phyloP scores from a whole-genome alignment of 179 eudicot species.

The Camellia oleifera region DNA sequence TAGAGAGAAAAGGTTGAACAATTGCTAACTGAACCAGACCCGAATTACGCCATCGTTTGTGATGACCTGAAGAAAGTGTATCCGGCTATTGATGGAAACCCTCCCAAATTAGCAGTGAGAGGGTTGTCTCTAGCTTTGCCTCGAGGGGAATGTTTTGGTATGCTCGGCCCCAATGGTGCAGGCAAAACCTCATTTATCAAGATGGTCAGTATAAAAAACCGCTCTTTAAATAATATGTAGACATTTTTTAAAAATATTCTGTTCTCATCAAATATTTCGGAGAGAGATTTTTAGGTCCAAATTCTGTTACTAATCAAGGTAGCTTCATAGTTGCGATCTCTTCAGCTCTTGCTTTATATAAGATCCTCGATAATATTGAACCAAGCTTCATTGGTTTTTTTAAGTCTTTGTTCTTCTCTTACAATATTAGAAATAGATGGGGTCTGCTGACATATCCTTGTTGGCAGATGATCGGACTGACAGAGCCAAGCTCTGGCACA shows the following conservation, averaged over 20 bases:
- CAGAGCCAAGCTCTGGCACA: conserved; percentile 75
- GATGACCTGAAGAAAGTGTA: conserved; percentile 68
- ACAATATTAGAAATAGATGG: neutral
- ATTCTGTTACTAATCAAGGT: neutral
- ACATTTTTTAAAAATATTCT: neutral
- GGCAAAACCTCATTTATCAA: conserved; percentile 92
- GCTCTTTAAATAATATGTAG: neutral
- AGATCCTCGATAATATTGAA: neutral
- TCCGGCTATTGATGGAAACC: conserved; percentile 90
- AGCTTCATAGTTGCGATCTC: neutral
- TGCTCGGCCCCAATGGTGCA: conserved; percentile 99
- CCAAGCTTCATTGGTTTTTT: neutral
- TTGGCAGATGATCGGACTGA: conserved; percentile 88
- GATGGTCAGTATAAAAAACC: conserved; percentile 57
- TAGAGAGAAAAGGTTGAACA: conserved; percentile 84
- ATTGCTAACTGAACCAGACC: conserved; percentile 50
- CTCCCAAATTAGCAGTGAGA: conserved; percentile 79
- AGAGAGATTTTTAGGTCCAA: neutral
- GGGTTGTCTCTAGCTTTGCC: conserved; percentile 84
- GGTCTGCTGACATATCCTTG: conserved; percentile 2
- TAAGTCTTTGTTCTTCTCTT: neutral
- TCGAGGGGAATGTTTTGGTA: conserved; percentile 94
- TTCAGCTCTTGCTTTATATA: no score
- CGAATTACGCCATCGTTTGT: conserved; percentile 55
- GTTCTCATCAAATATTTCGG: neutral